Conservation (phyloP, 768 basidiomycete species). For the Phylloporus arenicola region DNA sequence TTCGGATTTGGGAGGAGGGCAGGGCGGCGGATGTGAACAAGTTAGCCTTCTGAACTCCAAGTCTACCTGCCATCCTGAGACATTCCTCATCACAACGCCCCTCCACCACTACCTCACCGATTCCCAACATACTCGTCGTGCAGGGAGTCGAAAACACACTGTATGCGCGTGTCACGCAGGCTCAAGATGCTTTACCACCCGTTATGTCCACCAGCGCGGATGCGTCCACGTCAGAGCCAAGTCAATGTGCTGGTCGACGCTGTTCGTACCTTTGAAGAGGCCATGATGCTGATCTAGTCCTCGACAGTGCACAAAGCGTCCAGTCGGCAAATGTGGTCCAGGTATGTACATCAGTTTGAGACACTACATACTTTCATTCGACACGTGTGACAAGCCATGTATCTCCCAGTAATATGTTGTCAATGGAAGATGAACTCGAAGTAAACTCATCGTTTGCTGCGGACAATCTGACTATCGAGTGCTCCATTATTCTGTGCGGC, state of each 20-base stretch:
- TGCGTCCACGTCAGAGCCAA: neutral
- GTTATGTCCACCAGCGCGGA: neutral
- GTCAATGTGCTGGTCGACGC: neutral
- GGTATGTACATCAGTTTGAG: neutral
- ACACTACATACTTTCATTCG: neutral
- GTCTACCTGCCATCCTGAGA: constrained; percentile 20
- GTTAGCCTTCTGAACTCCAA: constrained; percentile 7
- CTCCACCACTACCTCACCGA: neutral
- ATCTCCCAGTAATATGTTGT: too few species aligned
- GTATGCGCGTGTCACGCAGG: neutral
- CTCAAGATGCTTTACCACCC: neutral
- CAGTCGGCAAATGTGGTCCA: neutral
- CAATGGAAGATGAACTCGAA: too few species aligned
- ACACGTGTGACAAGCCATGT: neutral
- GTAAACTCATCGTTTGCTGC: too few species aligned
- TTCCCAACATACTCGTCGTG: neutral
- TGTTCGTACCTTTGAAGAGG: neutral
- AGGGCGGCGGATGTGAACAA: constrained; percentile 26
- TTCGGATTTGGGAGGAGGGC: constrained; percentile 18
- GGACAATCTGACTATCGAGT: too few species aligned
- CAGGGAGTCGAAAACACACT: neutral
- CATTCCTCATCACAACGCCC: constrained; percentile 5
- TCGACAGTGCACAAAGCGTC: neutral
- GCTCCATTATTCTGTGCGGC: too few species aligned
- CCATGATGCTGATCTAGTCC: neutral